Evolutionary conservation across 2,329 filamentous ascomycete species (phyloP).

Genomic region (Fusarium avenaceum): DNA sequence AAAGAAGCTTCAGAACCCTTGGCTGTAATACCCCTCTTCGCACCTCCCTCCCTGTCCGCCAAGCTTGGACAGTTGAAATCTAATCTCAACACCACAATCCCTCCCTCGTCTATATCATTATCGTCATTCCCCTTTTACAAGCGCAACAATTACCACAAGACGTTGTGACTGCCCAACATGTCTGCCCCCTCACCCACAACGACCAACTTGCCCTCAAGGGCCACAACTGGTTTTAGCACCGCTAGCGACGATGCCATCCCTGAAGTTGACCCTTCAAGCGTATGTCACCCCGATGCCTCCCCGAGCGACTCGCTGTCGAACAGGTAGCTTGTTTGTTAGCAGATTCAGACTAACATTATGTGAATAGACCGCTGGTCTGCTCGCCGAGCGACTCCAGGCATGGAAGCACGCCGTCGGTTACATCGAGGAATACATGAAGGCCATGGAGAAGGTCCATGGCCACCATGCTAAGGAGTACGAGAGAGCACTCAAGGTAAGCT

Average conservation of each 20-base stretch:
- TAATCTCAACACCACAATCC: constrained; percentile 33
- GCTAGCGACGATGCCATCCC: constrained; percentile 71
- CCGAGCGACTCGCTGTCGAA: neutral
- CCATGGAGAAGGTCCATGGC: constrained; percentile 88
- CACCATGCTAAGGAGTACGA: constrained; percentile 94
- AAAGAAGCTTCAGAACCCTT: constrained; percentile 43
- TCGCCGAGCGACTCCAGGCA: constrained; percentile 88
- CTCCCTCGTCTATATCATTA: constrained; percentile 22
- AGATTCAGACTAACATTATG: constrained; percentile 15
- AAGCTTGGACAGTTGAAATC: constrained; percentile 33
- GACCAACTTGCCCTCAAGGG: constrained; percentile 60
- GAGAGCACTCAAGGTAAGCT: constrained; percentile 82
- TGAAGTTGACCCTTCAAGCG: constrained; percentile 69
- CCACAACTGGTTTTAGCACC: constrained; percentile 60
- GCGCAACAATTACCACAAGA: constrained; percentile 3
- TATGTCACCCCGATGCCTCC: constrained; percentile 54
- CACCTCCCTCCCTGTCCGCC: constrained; percentile 40
- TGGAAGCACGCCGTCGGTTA: constrained; percentile 97
- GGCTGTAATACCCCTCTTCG: constrained; percentile 37
- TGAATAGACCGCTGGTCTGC: constrained; percentile 78
- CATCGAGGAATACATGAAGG: constrained; percentile 88
- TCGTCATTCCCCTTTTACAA: constrained; percentile 8
- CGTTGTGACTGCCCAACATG: constrained; percentile 39
- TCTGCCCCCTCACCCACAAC: constrained; percentile 50
- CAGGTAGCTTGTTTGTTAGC: neutral